These are phyloP conservation scores for Eurotiales sp. DNA, from an alignment of 2,329 filamentous ascomycete species.

Conservation along the genomic window DNA sequence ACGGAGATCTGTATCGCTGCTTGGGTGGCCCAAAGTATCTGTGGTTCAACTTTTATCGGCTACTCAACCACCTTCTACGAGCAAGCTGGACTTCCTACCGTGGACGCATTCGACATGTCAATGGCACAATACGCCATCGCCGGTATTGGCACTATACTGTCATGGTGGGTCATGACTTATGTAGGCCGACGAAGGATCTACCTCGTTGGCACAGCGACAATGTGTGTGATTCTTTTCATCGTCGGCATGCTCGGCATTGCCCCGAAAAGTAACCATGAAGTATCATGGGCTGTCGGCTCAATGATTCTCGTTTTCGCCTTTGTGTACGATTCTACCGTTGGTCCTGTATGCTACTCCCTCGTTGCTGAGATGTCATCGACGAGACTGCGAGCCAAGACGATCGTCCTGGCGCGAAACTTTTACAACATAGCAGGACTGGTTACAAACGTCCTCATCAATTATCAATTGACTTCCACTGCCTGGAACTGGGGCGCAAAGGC, in stretches of 20 bases:
- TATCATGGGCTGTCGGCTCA: slow-evolving; percentile 34
- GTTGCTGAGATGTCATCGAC: slow-evolving; percentile 45
- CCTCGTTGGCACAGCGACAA: slow-evolving; percentile 26
- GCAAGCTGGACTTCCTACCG: slow-evolving; percentile 26
- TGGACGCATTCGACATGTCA: slow-evolving; percentile 50
- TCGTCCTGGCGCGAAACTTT: slow-evolving; percentile 35
- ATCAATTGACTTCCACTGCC: slow-evolving; percentile 34
- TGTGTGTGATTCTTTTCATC: slow-evolving; percentile 31
- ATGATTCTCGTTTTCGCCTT: slow-evolving; percentile 37
- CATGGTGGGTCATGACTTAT: slow-evolving; percentile 29
- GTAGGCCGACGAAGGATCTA: slow-evolving; percentile 32
- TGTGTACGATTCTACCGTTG: slow-evolving; percentile 39
- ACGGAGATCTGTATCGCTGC: slow-evolving; percentile 41
- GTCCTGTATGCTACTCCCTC: slow-evolving; percentile 43
- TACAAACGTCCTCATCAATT: slow-evolving; percentile 37
- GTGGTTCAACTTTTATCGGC: slow-evolving; percentile 42
- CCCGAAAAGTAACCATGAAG: slow-evolving; percentile 44
- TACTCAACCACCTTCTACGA: slow-evolving; percentile 54
- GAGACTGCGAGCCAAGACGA: slow-evolving; percentile 45
- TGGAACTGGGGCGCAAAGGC: slow-evolving; percentile 25
- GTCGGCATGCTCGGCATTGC: slow-evolving; percentile 46
- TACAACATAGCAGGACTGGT: slow-evolving; percentile 38
- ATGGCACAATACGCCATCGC: slow-evolving; percentile 48
- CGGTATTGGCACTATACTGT: slow-evolving; percentile 30
- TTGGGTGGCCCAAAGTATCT: slow-evolving; percentile 42